Evolutionary conservation across 139 green algal species (phyloP).

Genomic region (Chlamydomonas schloesseri): DNA sequence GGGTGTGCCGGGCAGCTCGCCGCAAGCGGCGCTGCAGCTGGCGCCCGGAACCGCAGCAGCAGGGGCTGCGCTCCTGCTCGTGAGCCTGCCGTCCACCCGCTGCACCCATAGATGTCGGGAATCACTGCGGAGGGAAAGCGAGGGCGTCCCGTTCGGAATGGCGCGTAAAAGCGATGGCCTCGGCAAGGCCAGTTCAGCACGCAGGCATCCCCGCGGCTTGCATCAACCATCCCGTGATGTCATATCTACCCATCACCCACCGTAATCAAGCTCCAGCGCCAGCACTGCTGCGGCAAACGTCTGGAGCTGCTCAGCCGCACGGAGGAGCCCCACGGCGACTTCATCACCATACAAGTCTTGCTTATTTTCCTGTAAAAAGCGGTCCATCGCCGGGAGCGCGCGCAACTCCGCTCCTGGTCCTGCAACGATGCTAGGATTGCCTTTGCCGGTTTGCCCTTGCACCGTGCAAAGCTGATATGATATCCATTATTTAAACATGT

Average conservation of each 20-base stretch:
- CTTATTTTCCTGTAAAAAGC: too few species aligned
- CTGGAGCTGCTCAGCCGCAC: background rate
- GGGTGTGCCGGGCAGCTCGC: background rate
- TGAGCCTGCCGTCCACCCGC: background rate
- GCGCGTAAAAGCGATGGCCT: background rate
- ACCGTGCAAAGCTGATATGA: too few species aligned
- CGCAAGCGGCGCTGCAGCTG: background rate
- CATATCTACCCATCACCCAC: background rate
- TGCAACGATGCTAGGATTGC: too few species aligned
- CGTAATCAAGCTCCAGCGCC: slow-evolving; percentile 29
- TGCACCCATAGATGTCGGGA: background rate
- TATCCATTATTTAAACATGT: too few species aligned
- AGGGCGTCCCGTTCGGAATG: background rate
- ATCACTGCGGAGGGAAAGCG: background rate
- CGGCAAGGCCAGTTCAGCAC: background rate
- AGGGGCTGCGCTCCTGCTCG: background rate
- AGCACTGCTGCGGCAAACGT: slow-evolving; percentile 1
- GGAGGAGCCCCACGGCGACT: background rate
- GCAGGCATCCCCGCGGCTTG: background rate
- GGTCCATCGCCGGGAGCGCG: too few species aligned
- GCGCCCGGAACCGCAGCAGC: background rate
- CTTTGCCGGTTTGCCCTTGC: too few species aligned
- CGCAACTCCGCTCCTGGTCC: too few species aligned
- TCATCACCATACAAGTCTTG: background rate
- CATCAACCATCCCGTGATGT: background rate